A percentile compares a stretch with the other conserved stretches of the same genome.
These are phyloP conservation scores for Marasmius fiardii DNA, from an alignment of 1,284 basidiomycete species.

Conservation along the genomic window DNA sequence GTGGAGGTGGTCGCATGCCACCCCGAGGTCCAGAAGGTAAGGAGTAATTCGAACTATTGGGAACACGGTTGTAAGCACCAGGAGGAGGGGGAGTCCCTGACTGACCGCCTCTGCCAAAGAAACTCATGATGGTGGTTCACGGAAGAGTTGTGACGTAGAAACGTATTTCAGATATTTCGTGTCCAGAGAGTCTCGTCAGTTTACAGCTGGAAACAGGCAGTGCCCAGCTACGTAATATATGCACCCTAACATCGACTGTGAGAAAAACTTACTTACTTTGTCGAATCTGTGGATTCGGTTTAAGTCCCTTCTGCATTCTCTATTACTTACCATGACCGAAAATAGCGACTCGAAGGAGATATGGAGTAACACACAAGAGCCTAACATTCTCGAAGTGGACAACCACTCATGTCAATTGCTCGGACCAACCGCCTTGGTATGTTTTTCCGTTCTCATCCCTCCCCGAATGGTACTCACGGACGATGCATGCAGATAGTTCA, in stretches of 20 bases:
- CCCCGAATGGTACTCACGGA: conserved; percentile 14
- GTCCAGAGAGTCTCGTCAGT: no score
- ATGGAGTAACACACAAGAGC: not conserved
- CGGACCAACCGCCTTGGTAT: conserved; percentile 65
- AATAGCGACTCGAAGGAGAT: no score
- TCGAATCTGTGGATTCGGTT: not conserved
- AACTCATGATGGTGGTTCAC: conserved; percentile 35
- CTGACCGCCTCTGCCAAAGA: conserved; percentile 41
- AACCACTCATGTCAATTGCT: conserved; percentile 59
- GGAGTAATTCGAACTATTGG: conserved; percentile 30
- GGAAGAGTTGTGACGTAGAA: no score
- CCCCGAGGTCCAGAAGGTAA: conserved; percentile 26
- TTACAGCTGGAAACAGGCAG: no score
- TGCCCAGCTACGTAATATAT: not conserved
- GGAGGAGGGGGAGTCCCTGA: conserved; percentile 36
- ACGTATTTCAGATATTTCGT: not conserved
- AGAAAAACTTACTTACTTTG: not conserved
- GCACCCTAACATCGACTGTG: not conserved
- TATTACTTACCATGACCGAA: not conserved
- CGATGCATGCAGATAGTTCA: conserved; percentile 62
- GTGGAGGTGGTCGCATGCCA: conserved; percentile 27
- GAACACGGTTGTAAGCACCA: conserved; percentile 46
- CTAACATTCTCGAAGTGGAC: conserved; percentile 49
- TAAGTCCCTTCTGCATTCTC: not conserved
- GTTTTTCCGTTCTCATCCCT: conserved; percentile 16